Evolutionary conservation across 345 rosid genomes (phyloP).

Genomic region (Eucalyptus polyanthemos): DNA sequence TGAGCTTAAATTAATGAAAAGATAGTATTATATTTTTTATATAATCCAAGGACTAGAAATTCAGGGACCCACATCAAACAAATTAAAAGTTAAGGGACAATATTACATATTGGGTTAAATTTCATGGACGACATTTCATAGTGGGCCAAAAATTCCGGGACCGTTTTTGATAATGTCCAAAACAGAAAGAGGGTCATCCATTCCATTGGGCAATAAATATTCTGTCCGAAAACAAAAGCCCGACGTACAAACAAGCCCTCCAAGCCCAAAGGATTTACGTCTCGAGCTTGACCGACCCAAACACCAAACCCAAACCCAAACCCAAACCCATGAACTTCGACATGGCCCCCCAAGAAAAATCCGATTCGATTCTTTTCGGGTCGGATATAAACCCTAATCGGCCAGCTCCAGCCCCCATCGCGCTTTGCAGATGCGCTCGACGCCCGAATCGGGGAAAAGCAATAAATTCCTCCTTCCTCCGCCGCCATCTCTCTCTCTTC

Average conservation of each 20-base stretch:
- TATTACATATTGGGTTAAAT: neutral
- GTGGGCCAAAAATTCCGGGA: neutral
- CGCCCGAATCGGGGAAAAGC: neutral
- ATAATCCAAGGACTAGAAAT: too few relatives aligned
- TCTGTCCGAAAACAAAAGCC: neutral
- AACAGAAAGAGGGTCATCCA: neutral
- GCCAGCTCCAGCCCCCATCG: neutral
- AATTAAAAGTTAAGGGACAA: neutral
- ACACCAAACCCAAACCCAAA: neutral
- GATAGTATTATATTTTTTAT: too few relatives aligned
- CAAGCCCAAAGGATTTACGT: neutral
- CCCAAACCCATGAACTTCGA: neutral
- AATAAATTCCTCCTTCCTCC: neutral
- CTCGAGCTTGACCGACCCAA: neutral
- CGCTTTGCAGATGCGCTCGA: neutral
- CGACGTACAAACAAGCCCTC: neutral
- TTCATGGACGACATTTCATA: fast-evolving
- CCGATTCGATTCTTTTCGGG: neutral
- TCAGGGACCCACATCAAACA: neutral
- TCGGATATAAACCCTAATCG: neutral
- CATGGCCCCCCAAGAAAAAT: neutral
- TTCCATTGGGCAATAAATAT: neutral
- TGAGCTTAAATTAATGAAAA: too few relatives aligned
- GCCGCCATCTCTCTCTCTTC: neutral
- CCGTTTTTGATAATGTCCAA: neutral